Conservation (phyloP, 176 grass and related monocot species). For the Elaeis guineensis region DNA sequence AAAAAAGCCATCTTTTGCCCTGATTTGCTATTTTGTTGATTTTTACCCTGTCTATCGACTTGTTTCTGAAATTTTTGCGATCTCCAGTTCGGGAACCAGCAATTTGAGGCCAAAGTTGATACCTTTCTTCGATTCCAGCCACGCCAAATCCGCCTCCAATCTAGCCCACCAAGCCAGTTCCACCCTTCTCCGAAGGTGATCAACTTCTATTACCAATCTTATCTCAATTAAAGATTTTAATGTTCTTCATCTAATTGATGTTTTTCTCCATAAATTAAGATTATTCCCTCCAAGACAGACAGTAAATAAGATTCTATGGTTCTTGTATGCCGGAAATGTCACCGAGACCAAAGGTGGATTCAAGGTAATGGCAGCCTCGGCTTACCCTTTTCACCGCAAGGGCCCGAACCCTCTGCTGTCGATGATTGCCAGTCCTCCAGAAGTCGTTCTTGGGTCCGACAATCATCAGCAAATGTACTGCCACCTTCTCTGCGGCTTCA, state of each 20-base stretch:
- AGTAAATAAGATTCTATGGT: slow-evolving; percentile 22
- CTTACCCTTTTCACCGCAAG: slow-evolving; percentile 14
- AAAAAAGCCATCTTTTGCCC: not conserved
- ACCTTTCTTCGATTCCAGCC: slow-evolving; percentile 22
- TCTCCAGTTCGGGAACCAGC: slow-evolving; percentile 31
- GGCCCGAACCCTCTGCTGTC: not conserved
- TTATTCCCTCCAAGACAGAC: slow-evolving; percentile 15
- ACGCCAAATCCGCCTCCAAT: slow-evolving; percentile 7
- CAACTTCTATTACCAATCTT: too few species aligned
- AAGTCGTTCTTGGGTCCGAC: slow-evolving; percentile 18
- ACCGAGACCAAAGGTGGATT: slow-evolving; percentile 18
- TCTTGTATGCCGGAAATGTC: slow-evolving; percentile 26
- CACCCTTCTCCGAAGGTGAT: slow-evolving; percentile 20
- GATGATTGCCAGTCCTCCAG: slow-evolving; percentile 14
- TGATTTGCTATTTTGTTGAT: not conserved
- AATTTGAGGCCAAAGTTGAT: slow-evolving; percentile 23
- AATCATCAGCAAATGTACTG: slow-evolving; percentile 25
- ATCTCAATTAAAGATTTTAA: too few species aligned
- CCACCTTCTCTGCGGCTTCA: slow-evolving; percentile 29
- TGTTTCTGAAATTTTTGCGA: not conserved
- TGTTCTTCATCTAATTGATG: too few species aligned
- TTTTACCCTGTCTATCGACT: not conserved
- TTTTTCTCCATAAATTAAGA: not conserved
- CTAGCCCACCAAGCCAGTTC: slow-evolving; percentile 11
- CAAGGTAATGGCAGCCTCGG: slow-evolving; percentile 20